Percentiles rank a stretch among this genome's conserved stretches.
phyloP scores from a whole-genome alignment of 2,329 filamentous ascomycete genomes.

The Beauveria rudraprayagi region DNA sequence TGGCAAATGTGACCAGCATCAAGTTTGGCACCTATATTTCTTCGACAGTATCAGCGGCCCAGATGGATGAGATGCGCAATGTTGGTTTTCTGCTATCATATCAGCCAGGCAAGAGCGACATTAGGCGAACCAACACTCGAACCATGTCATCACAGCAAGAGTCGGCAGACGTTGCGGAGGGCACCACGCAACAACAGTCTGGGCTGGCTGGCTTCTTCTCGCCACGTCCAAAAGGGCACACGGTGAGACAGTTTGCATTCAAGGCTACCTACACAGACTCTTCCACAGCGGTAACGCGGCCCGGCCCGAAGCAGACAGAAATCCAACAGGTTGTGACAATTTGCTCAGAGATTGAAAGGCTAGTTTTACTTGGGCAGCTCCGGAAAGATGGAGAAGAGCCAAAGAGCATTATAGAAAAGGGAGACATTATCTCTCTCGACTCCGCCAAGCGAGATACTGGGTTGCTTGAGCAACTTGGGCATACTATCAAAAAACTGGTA shows the following conservation, averaged over 20 bases:
- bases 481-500: conserved; percentile 88
- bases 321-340: conserved; percentile 53
- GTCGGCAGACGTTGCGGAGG: conserved; percentile 17
- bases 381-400: conserved; percentile 32
- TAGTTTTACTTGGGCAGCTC: conserved; percentile 45
- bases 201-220: conserved; percentile 36
- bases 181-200: conserved; percentile 19
- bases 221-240: conserved; percentile 25
- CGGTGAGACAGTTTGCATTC: conserved; percentile 40
- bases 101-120: conserved; percentile 59
- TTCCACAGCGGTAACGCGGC: conserved; percentile 45
- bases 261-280: conserved; percentile 49
- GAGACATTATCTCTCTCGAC: conserved; percentile 71
- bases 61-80: conserved; percentile 71
- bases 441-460: conserved; percentile 86
- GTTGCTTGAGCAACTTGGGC: conserved; percentile 76
- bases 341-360: conserved; percentile 67
- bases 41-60: conserved; percentile 68
- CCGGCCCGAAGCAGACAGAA: conserved; percentile 40
- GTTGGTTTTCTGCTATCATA: conserved; percentile 79
- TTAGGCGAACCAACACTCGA: conserved; percentile 76
- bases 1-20: conserved; percentile 65
- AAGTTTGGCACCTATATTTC: conserved; percentile 85
- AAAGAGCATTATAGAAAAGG: conserved; percentile 43
- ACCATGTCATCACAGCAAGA: conserved; percentile 54